Evolutionary conservation across 352 stramenopile genomes (phyloP), one percentile per base, ranked within the genome.

Genomic region (Phytophthora pisi): DNA sequence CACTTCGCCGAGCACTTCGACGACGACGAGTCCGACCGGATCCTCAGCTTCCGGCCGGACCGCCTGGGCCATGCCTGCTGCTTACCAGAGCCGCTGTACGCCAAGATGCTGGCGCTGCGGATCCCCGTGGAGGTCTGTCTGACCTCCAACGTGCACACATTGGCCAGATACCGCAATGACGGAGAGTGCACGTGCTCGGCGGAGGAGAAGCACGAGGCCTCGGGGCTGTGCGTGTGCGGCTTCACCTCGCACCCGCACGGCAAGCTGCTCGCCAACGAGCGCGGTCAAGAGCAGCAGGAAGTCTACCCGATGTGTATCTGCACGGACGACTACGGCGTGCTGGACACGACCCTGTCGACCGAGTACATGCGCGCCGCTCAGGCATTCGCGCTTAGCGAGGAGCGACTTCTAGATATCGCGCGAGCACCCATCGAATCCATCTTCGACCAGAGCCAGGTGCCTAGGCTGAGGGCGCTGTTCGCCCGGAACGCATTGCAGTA

Each of bases 111-210:
- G 23, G 31, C 51, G 20, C 58, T 81, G 15, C 77, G 75, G 18
- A 96, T 98, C 58, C 93, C 94, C 5, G 88, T 98, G 47, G 96
- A 98, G 75, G 77, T 93, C 5, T 98, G 96, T 72, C 82, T 97
- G 20, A 98, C 93, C 6, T 98, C 91, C 16, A 98, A 98, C 74
- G 85, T 97, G 26, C 89, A 97, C 77, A 98, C 94, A 18, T 78
- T 98, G 54, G 91, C 89, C 47, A 80, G 95, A 45, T 92, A 92
- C 55, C 76, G 79, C 43, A 58, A 61, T 40, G 61, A 70, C 18
- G 79, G 63, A 47, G 73, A 62, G 15, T 89, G 78, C 50, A 60
- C 68, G 9, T 71, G 64, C 30, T 60, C 52, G 1, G 28, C 18
- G n/a, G 28, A 51, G 42, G 77, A 84, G 16, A 82, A 91, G 54